phyloP scores from a whole-genome alignment of 768 basidiomycete species.

The Rhizopogon vesiculosus region DNA sequence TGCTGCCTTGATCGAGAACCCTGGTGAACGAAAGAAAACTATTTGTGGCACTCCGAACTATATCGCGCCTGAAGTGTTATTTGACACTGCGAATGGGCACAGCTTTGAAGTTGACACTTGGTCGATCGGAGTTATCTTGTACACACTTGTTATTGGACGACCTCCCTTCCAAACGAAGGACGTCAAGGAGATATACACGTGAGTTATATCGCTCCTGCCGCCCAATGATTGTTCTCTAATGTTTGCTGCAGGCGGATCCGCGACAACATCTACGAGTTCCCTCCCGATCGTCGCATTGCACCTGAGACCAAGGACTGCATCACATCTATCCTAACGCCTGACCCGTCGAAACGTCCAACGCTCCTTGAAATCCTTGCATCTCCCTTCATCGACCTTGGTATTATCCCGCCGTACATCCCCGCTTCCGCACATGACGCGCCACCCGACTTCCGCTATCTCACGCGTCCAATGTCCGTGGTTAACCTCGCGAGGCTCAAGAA shows the following conservation, averaged over 20 bases:
- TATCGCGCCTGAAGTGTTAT: conserved; percentile 96
- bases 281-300: conserved; percentile 68
- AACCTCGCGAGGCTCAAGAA: conserved; percentile 72
- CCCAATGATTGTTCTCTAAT: conserved; percentile 1
- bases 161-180: conserved; percentile 99
- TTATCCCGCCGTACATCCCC: conserved; percentile 79
- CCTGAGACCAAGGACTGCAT: conserved; percentile 73
- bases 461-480: conserved; percentile 49
- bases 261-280: conserved; percentile 92
- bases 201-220: conserved; percentile 20
- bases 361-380: conserved; percentile 84
- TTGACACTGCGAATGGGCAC: conserved; percentile 93
- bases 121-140: conserved; percentile 96
- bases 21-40: conserved; percentile 97
- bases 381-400: conserved; percentile 77
- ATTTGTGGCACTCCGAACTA: conserved; percentile 99
- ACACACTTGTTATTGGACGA: conserved; percentile 90
- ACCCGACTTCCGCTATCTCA: conserved; percentile 74
- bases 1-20: conserved; percentile 93
- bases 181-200: conserved; percentile 95
- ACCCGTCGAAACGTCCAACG: conserved; percentile 78
- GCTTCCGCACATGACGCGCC: conserved; percentile 67
- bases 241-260: conserved; percentile 68
- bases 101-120: conserved; percentile 98
- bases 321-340: conserved; percentile 76